These are phyloP conservation scores for Xerophyta viscosa DNA, from an alignment of 106 monocot species.

Conservation along the genomic window DNA sequence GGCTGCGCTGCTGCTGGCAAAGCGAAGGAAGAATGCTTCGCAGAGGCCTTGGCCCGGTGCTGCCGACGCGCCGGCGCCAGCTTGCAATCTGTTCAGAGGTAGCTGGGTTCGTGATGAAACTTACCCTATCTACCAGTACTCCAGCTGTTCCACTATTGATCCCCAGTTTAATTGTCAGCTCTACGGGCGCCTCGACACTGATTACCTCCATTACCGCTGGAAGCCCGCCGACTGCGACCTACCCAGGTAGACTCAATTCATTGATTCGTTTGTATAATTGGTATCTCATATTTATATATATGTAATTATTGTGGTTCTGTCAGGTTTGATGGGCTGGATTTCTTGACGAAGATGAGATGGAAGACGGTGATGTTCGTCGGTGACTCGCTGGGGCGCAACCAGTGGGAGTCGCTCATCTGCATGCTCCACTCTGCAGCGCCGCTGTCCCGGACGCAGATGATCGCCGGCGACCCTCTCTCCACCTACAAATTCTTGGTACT, in stretches of 20 bases:
- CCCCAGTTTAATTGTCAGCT: conserved; percentile 72
- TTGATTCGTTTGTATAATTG: too few species aligned
- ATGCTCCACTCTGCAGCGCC: conserved; percentile 44
- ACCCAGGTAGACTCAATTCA: conserved; percentile 42
- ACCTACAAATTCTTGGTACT: conserved; percentile 60
- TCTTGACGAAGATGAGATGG: conserved; percentile 53
- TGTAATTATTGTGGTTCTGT: not conserved
- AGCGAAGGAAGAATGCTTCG: conserved; percentile 5
- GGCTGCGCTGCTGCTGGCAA: conserved; percentile 18
- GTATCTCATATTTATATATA: not conserved
- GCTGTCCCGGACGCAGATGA: conserved; percentile 29
- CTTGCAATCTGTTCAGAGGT: conserved; percentile 45
- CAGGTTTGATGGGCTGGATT: conserved; percentile 52
- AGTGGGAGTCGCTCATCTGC: conserved; percentile 74
- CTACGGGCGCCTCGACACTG: conserved; percentile 57
- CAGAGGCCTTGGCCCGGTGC: conserved; percentile 10
- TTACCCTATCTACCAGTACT: conserved; percentile 39
- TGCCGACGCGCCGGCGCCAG: conserved; percentile 4
- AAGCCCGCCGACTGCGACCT: conserved; percentile 49
- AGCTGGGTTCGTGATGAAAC: conserved; percentile 53
- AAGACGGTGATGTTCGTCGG: conserved; percentile 77
- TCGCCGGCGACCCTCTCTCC: conserved; percentile 51
- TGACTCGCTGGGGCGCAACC: conserved; percentile 72
- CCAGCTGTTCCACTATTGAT: conserved; percentile 48
- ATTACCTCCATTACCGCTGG: conserved; percentile 57